These are phyloP conservation scores for Coemansia sp. DNA, from an alignment of 192 early-diverging fungal genomes.

Conservation along the genomic window DNA sequence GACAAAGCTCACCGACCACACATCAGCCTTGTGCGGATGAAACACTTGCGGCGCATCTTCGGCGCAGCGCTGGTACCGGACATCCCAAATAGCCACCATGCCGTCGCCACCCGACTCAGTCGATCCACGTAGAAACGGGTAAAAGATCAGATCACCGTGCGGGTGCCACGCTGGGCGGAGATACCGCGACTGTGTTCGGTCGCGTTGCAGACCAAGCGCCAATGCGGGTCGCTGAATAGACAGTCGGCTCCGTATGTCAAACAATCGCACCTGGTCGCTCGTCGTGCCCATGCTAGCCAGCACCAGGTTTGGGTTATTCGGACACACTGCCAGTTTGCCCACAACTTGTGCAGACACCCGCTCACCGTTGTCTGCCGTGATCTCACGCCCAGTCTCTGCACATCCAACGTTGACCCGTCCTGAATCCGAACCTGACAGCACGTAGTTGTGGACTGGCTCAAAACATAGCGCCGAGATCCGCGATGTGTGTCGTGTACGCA, in stretches of 20 bases:
- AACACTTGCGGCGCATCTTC: constrained; percentile 17
- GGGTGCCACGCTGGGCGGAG: constrained; percentile 43
- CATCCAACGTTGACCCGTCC: constrained; percentile 28
- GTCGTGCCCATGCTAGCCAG: constrained; percentile 21
- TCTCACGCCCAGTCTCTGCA: constrained; percentile 15
- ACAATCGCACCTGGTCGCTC: constrained; percentile 21
- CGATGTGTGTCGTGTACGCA: constrained; percentile 21
- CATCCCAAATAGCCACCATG: constrained; percentile 35
- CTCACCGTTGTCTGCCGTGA: constrained; percentile 9
- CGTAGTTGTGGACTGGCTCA: constrained; percentile 10
- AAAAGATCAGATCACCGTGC: constrained; percentile 29
- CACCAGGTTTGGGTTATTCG: constrained; percentile 21
- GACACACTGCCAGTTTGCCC: constrained; percentile 21
- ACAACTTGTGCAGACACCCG: background rate
- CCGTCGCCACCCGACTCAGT: constrained; percentile 7
- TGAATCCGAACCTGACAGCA: constrained; percentile 25
- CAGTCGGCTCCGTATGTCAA: constrained; percentile 22
- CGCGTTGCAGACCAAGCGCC: constrained; percentile 10
- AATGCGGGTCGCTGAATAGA: constrained; percentile 13
- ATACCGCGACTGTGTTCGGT: constrained; percentile 30
- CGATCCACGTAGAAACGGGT: constrained; percentile 16
- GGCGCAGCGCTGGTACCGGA: constrained; percentile 23
- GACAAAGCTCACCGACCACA: constrained; percentile 33
- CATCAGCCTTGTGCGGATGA: constrained; percentile 14
- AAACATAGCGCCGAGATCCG: constrained; percentile 32